Base-by-base conservation (phyloP, 2,329 filamentous ascomycete species). In the Aspergillus amoenus region DNA sequence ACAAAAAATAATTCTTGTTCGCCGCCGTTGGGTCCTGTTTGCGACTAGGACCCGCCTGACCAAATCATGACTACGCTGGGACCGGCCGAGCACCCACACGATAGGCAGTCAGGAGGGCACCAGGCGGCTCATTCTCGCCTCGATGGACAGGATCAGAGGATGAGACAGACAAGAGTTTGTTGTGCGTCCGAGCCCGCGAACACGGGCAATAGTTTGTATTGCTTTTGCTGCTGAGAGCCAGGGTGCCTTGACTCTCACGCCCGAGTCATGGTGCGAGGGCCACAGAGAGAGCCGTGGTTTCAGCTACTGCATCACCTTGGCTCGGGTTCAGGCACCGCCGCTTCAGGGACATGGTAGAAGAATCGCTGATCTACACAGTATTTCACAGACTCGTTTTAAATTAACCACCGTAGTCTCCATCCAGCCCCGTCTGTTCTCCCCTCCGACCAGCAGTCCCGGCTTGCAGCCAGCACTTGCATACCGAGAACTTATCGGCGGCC, bases 1-100 rank as follows among this genome's bases (percentile, higher is more conserved):
- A 53, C 41, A 43, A 27, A 46, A 39, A 24, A 40, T 32, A 37
- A 30, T 47, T 46, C 42, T 17, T 40, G 37, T 30, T 30, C 27
- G 27, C 27, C 27, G 27, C 27, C 27, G 40, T 45, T 45, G 50
- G 39, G 53, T 53, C 48, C 32, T 56, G 54, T 47, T 56, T 58
- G 52, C 56, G 58, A 59, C 56, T 54, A 60, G 55, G 61, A 58
- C 61, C 61, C 61, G 60, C 61, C 60, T 61, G 61, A 62, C 60
- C 61, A 48, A 62, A 55, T 62, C 53, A 58, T 59, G 47, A 55
- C 49, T 54, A 49, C 41, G 34, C 45, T 52, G 40, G 27, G 41
- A 40, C 40, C 40, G 49, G 30, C 47, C 47, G 44, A 41, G 52
- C 47, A 47, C 41, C 45, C 30, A 44, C 50, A 41, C 21, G 18